phyloP scores from a whole-genome alignment of 2,329 filamentous ascomycete species.

The Cordyceps fumosorosea region DNA sequence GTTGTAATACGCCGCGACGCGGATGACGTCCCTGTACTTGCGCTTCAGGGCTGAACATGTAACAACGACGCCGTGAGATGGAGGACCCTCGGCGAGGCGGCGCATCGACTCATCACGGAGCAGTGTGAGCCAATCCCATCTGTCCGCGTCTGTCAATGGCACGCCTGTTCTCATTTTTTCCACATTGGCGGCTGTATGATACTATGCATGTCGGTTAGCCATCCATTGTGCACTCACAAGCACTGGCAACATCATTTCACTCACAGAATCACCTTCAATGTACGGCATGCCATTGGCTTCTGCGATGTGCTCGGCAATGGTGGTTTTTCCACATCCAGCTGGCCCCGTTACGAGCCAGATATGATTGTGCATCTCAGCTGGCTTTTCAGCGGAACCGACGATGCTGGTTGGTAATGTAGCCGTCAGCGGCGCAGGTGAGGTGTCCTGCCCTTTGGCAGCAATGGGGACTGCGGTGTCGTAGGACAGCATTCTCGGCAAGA shows the following conservation, averaged over 20 bases:
- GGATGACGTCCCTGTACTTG: conserved; percentile 91
- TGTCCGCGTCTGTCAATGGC: conserved; percentile 84
- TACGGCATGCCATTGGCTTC: conserved; percentile 59
- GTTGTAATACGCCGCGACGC: conserved; percentile 70
- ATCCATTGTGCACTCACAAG: not conserved
- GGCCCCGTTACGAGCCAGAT: conserved; percentile 78
- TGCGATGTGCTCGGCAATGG: conserved; percentile 61
- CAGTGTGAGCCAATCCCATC: conserved; percentile 92
- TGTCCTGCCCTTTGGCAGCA: conserved; percentile 35
- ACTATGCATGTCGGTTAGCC: conserved; percentile 41
- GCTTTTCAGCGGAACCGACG: conserved; percentile 20
- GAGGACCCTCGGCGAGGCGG: conserved; percentile 43
- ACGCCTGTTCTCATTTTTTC: conserved; percentile 84
- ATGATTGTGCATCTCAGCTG: conserved; percentile 43
- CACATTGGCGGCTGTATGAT: conserved; percentile 70
- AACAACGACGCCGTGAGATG: conserved; percentile 70
- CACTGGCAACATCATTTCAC: conserved; percentile 25
- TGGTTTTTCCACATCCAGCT: conserved; percentile 74
- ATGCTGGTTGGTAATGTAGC: conserved; percentile 24
- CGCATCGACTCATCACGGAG: conserved; percentile 63
- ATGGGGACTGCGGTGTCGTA: conserved; percentile 41
- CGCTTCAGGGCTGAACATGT: conserved; percentile 95
- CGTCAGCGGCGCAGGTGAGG: conserved; percentile 21
- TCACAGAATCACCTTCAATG: conserved; percentile 72
- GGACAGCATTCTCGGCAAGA: conserved; percentile 38